Base-by-base conservation (phyloP, 495 filamentous ascomycete genomes). In the Xylaria acuta region DNA sequence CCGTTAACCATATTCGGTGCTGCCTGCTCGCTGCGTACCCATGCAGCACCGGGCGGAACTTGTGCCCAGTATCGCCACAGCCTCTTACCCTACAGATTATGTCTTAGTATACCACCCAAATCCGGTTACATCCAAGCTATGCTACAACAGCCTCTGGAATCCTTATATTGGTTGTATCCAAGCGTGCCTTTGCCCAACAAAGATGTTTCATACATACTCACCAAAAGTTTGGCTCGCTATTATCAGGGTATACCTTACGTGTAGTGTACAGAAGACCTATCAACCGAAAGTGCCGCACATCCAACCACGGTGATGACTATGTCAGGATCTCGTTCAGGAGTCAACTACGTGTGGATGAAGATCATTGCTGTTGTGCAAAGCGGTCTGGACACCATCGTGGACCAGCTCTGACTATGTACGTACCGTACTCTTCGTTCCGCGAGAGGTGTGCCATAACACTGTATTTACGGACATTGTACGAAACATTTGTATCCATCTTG, bases 221-320 rank as follows among this genome's bases (percentile, higher is more conserved):
- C 58, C 58, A 18, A 60, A 22, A 36, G 32, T 60, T 38, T 60
- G 58, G 58, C 20, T 60, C 58, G 20, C 32, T 60, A 60, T 60
- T 38, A 34, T 20, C 58, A 12, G 32, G 58, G 38, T 43, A 43
- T 43, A 18, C 30, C 60, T 34, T 64, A 64, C n/a, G 22, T 64
- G 60, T 64, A 64, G n/a, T 64, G 12, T 41, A 64, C 38, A 30
- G 38, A 20, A 43, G 12, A 64, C 7, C 20, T 43, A 2, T 43
- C n/a, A 22, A 8, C 22, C 60, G n/a, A 64, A 27, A 27, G 36
- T 43, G 27, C 12, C 36, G 38, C 18, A 40, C 14, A 41, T 62
- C 34, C 36, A 22, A 22, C n/a, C n/a, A 62, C 36, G 11, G 14
- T 43, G 34, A 38, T 60, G 30, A 60, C 34, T 38, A 38, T 14